Conservation (phyloP, 2,329 filamentous ascomycete genomes). For the Fusarium guadeloupense region DNA sequence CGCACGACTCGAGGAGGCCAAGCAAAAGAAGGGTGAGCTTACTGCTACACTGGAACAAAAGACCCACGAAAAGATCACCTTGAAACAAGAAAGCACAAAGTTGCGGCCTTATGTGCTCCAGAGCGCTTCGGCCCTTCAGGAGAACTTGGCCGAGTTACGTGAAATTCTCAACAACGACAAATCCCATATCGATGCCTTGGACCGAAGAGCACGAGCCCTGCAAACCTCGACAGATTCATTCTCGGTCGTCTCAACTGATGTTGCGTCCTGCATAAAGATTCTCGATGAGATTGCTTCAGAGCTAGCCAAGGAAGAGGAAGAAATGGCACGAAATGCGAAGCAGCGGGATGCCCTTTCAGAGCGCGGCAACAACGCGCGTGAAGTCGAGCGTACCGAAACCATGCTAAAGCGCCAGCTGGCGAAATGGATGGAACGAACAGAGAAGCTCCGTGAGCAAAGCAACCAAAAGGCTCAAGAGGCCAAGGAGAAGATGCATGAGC, state of each 20-base stretch:
- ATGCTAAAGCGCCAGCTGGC: conserved; percentile 84
- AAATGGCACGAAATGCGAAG: conserved; percentile 78
- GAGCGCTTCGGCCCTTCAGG: conserved; percentile 83
- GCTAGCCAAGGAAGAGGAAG: conserved; percentile 89
- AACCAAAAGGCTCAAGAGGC: conserved; percentile 83
- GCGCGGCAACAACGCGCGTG: conserved; percentile 86
- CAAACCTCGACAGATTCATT: conserved; percentile 95
- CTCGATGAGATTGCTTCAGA: conserved; percentile 89
- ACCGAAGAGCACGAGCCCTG: conserved; percentile 85
- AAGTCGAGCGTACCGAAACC: conserved; percentile 88
- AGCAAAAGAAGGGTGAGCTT: conserved; percentile 79
- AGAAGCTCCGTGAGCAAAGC: conserved; percentile 82
- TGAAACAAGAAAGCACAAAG: conserved; percentile 87
- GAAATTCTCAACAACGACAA: conserved; percentile 82
- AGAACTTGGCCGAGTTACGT: conserved; percentile 81
- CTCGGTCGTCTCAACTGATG: conserved; percentile 81
- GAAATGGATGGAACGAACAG: conserved; percentile 87
- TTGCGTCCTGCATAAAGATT: conserved; percentile 86
- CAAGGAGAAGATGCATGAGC: conserved; percentile 88
- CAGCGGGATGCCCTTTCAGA: conserved; percentile 90
- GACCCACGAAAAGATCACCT: conserved; percentile 72
- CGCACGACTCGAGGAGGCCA: conserved; percentile 82
- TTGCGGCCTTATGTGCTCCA: conserved; percentile 91
- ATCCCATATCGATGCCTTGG: conserved; percentile 84
- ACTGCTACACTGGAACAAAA: conserved; percentile 77